Conservation (phyloP, 2,329 filamentous ascomycete genomes). For the Coccinonectria pachysandricola region DNA sequence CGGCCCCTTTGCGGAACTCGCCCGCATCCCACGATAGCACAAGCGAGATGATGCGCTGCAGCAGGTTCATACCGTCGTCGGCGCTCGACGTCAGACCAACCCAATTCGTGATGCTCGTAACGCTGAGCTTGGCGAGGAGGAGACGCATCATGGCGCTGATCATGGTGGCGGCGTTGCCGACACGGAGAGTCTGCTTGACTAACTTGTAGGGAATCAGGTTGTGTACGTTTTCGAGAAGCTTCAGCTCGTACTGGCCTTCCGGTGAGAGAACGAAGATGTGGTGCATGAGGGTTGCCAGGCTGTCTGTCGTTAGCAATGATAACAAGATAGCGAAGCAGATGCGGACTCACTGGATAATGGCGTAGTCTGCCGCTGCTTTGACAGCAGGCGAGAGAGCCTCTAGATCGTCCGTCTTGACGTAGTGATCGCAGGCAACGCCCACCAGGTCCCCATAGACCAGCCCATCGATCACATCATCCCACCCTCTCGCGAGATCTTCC, state of each 20-base stretch:
- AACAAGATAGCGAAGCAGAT: slow-evolving; percentile 1
- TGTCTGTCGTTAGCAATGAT: slow-evolving; percentile 22
- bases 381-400: slow-evolving; percentile 53
- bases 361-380: slow-evolving; percentile 53
- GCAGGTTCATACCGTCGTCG: slow-evolving; percentile 70
- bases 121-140: slow-evolving; percentile 66
- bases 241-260: slow-evolving; percentile 64
- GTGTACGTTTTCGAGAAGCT: slow-evolving; percentile 60
- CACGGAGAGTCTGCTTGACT: slow-evolving; percentile 60
- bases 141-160: slow-evolving; percentile 64
- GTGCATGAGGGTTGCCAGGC: slow-evolving; percentile 64
- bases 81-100: slow-evolving; percentile 60
- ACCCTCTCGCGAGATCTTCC: slow-evolving; percentile 51
- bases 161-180: slow-evolving; percentile 76
- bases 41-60: slow-evolving; percentile 67
- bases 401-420: slow-evolving; percentile 49
- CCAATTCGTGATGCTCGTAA: slow-evolving; percentile 69
- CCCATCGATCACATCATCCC: slow-evolving; percentile 55
- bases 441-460: slow-evolving; percentile 59
- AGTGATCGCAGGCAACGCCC: slow-evolving; percentile 53
- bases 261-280: slow-evolving; percentile 63
- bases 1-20: slow-evolving; percentile 56
- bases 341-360: slow-evolving; percentile 55
- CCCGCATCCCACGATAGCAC: slow-evolving; percentile 63
- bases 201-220: slow-evolving; percentile 61